Evolutionary conservation across 805 yeast genomes (phyloP).

Genomic region (Candida insectorum): DNA sequence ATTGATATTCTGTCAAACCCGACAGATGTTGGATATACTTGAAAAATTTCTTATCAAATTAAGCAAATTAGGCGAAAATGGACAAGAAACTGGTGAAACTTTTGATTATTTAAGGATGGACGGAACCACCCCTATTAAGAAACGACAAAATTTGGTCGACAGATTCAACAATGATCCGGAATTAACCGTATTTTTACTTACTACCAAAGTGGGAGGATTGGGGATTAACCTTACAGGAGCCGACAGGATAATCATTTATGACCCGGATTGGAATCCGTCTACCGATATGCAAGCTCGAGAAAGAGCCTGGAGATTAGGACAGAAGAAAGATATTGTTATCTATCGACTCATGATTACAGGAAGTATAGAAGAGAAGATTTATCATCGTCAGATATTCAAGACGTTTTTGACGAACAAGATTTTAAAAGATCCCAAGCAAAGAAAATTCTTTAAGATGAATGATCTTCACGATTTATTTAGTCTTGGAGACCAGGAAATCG

Average conservation of each 20-base stretch:
- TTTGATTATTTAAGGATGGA: constrained; percentile 81
- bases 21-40: constrained; percentile 88
- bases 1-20: constrained; percentile 84
- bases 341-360: constrained; percentile 93
- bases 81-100: constrained; percentile 8
- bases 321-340: constrained; percentile 85
- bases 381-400: constrained; percentile 94
- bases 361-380: constrained; percentile 93
- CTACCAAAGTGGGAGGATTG: constrained; percentile 94
- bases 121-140: constrained; percentile 80
- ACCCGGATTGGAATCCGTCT: constrained; percentile 99
- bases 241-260: constrained; percentile 86
- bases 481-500: constrained; percentile 61
- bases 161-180: constrained; percentile 61
- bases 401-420: constrained; percentile 92
- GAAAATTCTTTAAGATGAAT: constrained; percentile 86
- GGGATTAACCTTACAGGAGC: constrained; percentile 96
- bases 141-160: constrained; percentile 79
- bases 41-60: constrained; percentile 56
- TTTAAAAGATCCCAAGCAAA: constrained; percentile 90
- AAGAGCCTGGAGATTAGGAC: constrained; percentile 96
- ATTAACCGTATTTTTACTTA: constrained; percentile 68
- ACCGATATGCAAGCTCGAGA: constrained; percentile 97
- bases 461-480: constrained; percentile 89
- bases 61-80: constrained; percentile 21